phyloP scores from a whole-genome alignment of 208 protist genomes.

The Wallacemonas sp. region DNA sequence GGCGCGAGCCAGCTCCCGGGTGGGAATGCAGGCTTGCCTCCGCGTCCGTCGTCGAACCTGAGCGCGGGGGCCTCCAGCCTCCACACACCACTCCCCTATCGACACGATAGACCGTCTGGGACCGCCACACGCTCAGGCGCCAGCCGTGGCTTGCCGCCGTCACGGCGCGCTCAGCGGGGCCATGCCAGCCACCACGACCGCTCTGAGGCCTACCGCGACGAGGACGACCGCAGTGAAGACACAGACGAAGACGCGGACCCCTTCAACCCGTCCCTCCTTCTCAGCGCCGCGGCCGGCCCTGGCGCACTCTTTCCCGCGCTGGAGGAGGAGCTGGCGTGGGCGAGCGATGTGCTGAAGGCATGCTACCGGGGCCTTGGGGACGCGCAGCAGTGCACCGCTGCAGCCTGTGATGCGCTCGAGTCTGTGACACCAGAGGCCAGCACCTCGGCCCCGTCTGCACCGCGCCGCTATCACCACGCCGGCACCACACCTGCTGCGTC shows the following conservation, averaged over 20 bases:
- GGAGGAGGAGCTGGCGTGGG: conserved; percentile 40
- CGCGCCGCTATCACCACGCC: no score
- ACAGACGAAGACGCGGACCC: neutral
- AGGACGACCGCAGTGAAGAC: neutral
- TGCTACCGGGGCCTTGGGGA: conserved; percentile 35
- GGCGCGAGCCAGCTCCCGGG: neutral
- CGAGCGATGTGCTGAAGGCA: conserved; percentile 67
- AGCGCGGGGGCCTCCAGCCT: conserved; percentile 1
- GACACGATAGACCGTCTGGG: no score
- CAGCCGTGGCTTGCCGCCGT: no score
- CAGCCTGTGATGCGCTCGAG: conserved; percentile 4
- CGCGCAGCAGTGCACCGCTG: conserved; percentile 13
- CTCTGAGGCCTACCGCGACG: no score
- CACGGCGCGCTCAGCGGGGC: no score
- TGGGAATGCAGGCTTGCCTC: neutral
- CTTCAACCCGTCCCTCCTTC: neutral
- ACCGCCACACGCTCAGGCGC: no score
- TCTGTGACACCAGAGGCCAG: no score
- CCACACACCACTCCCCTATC: conserved; percentile 5
- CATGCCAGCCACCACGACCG: no score
- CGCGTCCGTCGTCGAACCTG: neutral
- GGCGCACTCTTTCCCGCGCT: conserved; percentile 4
- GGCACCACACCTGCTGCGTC: neutral
- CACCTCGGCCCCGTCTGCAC: no score
- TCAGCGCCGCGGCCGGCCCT: neutral